These are phyloP conservation scores for Pseudomonodictys pantanalensis DNA, from an alignment of 495 filamentous ascomycete genomes.

Conservation along the genomic window DNA sequence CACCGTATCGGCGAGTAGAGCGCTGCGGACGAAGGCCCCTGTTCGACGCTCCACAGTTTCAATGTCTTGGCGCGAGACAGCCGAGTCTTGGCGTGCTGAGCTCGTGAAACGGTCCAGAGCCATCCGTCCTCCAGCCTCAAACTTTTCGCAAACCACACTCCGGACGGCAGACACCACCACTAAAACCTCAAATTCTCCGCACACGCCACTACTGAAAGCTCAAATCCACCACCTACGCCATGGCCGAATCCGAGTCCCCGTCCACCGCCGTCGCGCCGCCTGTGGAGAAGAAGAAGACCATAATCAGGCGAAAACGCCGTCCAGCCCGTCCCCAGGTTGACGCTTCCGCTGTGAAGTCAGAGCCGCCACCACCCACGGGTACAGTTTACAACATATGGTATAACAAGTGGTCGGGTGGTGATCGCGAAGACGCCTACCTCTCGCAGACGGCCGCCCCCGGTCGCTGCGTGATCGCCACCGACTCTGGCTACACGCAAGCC, in stretches of 20 bases:
- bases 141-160: no score
- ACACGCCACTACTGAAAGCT: no score
- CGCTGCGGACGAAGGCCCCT: no score
- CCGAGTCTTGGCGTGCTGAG: no score
- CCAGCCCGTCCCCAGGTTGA: conserved; percentile 78
- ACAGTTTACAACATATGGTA: conserved; percentile 85
- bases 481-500: conserved; percentile 84
- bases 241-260: background rate
- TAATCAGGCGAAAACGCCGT: conserved; percentile 62
- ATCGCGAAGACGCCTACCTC: conserved; percentile 86
- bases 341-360: conserved; percentile 70
- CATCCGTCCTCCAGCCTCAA: no score
- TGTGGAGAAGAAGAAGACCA: conserved; percentile 45
- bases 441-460: conserved; percentile 69
- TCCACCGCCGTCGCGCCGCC: background rate
- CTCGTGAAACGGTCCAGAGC: no score
- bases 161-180: no score
- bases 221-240: background rate
- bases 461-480: conserved; percentile 76
- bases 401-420: conserved; percentile 92
- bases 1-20: no score
- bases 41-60: no score
- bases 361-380: conserved; percentile 84
- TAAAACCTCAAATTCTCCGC: no score
- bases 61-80: no score